Percentiles rank a stretch among this genome's conserved stretches.
phyloP scores from a whole-genome alignment of 1,284 basidiomycete species.

The Flammula alnicola region DNA sequence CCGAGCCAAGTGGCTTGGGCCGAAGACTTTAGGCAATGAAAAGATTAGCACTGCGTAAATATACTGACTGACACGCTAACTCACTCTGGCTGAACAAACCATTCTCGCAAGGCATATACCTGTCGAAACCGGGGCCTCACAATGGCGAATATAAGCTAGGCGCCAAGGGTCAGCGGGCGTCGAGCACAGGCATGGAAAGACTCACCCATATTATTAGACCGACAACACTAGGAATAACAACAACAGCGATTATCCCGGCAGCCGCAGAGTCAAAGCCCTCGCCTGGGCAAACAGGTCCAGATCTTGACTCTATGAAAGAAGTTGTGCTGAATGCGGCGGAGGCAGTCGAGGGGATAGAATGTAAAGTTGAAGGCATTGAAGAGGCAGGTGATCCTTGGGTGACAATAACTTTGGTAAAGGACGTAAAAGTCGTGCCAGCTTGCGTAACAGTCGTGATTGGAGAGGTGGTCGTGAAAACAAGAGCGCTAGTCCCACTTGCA shows the following conservation, averaged over 20 bases:
- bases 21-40: slow-evolving; percentile 52
- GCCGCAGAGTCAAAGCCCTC: slow-evolving; percentile 65
- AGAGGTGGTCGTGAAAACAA: slow-evolving; percentile 39
- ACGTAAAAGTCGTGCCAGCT: slow-evolving; percentile 48
- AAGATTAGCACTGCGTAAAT: slow-evolving; percentile 12
- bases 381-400: slow-evolving; percentile 25
- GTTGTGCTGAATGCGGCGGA: slow-evolving; percentile 30
- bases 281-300: slow-evolving; percentile 61
- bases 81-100: slow-evolving; percentile 74
- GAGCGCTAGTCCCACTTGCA: slow-evolving; percentile 12
- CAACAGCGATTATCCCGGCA: slow-evolving; percentile 62
- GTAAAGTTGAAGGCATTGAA: slow-evolving; percentile 20
- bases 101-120: slow-evolving; percentile 71
- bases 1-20: slow-evolving; percentile 60
- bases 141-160: slow-evolving; percentile 68
- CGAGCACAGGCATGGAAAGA: slow-evolving; percentile 21
- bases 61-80: slow-evolving; percentile 30
- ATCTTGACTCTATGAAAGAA: slow-evolving; percentile 24
- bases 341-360: slow-evolving; percentile 32
- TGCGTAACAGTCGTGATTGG: slow-evolving; percentile 43
- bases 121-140: slow-evolving; percentile 70
- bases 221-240: slow-evolving; percentile 58
- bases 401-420: slow-evolving; percentile 43
- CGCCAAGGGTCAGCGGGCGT: slow-evolving; percentile 6
- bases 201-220: slow-evolving; percentile 72